Conservation (phyloP, 2,329 filamentous ascomycete genomes). For the Shiraia bambusicola region DNA sequence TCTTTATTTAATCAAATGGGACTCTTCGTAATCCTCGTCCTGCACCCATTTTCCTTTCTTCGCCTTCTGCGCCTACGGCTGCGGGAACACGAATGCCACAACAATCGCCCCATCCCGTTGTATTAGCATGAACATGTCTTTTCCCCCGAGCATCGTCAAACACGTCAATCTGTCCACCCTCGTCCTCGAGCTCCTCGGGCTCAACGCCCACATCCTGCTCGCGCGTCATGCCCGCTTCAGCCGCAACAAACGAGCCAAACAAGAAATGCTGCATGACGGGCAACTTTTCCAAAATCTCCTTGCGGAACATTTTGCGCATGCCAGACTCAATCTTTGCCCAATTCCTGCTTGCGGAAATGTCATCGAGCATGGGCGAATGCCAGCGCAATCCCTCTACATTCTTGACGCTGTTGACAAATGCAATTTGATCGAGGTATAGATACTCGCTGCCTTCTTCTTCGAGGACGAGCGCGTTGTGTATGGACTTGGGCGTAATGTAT, state of each 20-base stretch:
- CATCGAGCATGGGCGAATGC: slow-evolving; percentile 98
- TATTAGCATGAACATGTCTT: slow-evolving; percentile 68
- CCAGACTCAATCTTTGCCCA: slow-evolving; percentile 93
- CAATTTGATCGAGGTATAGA: slow-evolving; percentile 88
- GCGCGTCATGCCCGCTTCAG: slow-evolving; percentile 76
- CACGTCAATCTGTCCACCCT: slow-evolving; percentile 55
- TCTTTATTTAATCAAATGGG: slow-evolving; percentile 69
- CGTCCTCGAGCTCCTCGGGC: slow-evolving; percentile 45
- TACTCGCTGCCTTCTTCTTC: slow-evolving; percentile 85
- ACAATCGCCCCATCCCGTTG: slow-evolving; percentile 81
- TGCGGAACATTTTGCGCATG: slow-evolving; percentile 96
- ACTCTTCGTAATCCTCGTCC: slow-evolving; percentile 64
- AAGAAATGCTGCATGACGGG: slow-evolving; percentile 99
- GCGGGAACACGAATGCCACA: slow-evolving; percentile 98
- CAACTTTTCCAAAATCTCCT: slow-evolving; percentile 87
- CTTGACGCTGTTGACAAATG: slow-evolving; percentile 94
- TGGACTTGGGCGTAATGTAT: slow-evolving; percentile 56
- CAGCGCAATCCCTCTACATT: slow-evolving; percentile 91
- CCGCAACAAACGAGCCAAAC: slow-evolving; percentile 83
- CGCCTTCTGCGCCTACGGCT: slow-evolving; percentile 84
- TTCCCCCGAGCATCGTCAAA: slow-evolving; percentile 65
- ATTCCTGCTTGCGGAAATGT: slow-evolving; percentile 85
- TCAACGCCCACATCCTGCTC: slow-evolving; percentile 54
- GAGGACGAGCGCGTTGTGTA: slow-evolving; percentile 84
- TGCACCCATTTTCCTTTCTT: slow-evolving; percentile 74